Evolutionary conservation across 2,329 filamentous ascomycete genomes (phyloP).

Genomic region (Arthrobotrys sphaeroides): DNA sequence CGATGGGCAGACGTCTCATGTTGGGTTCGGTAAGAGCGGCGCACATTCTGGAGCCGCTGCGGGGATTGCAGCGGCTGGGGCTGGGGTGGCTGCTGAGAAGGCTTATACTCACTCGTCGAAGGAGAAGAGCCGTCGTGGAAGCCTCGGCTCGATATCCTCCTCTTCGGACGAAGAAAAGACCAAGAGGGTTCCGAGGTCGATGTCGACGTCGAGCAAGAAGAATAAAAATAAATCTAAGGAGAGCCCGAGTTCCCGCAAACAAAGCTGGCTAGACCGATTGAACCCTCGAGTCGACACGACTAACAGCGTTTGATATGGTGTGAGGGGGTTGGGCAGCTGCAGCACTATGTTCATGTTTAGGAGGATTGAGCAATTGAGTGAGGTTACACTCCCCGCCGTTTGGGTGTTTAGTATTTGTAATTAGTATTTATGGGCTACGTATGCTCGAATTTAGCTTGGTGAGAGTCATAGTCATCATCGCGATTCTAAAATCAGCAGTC

Average conservation of each 20-base stretch:
- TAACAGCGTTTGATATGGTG: background rate
- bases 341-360: too few relatives aligned
- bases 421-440: too few relatives aligned
- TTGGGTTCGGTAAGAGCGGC: conserved; percentile 7
- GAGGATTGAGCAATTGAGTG: too few relatives aligned
- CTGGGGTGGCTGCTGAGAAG: conserved; percentile 8
- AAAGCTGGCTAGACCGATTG: conserved; percentile 32
- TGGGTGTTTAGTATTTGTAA: too few relatives aligned
- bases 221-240: conserved; percentile 14
- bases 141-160: background rate
- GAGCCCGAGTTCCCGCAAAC: conserved; percentile 15
- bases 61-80: background rate
- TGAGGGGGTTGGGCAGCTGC: background rate
- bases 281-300: conserved; percentile 29
- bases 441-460: too few relatives aligned
- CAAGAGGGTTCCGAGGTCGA: conserved; percentile 18
- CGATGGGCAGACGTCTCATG: conserved; percentile 7
- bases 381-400: too few relatives aligned
- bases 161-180: conserved; percentile 20
- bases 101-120: conserved; percentile 19
- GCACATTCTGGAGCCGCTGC: background rate
- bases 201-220: conserved; percentile 20
- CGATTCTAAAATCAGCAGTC: too few relatives aligned
- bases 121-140: conserved; percentile 11
- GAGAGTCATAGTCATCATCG: too few relatives aligned